These are phyloP conservation scores for Vittaforma corneae DNA, from an alignment of 371 early-diverging fungal species.

Conservation along the genomic window DNA sequence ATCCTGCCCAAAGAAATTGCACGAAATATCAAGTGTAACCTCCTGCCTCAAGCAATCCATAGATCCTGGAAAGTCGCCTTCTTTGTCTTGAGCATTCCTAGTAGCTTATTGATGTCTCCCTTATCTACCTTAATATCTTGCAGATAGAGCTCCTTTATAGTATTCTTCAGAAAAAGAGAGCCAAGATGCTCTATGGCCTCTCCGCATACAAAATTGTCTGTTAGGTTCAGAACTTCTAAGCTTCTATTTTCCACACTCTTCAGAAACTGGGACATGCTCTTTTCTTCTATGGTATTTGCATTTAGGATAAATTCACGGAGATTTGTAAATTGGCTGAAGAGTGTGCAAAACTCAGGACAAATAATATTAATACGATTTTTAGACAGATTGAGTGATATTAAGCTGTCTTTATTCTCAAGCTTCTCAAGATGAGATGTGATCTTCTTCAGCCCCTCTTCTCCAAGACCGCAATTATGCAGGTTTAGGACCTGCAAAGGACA, in stretches of 20 bases:
- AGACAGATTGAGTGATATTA: slow-evolving; percentile 53
- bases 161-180: slow-evolving; percentile 32
- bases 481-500: slow-evolving; percentile 45
- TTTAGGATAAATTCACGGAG: slow-evolving; percentile 51
- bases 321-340: slow-evolving; percentile 44
- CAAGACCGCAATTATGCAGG: slow-evolving; percentile 59
- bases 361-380: slow-evolving; percentile 56
- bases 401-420: slow-evolving; percentile 43
- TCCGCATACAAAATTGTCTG: slow-evolving; percentile 56
- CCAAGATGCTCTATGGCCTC: slow-evolving; percentile 49
- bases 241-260: slow-evolving; percentile 13
- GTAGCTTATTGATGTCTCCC: slow-evolving; percentile 48
- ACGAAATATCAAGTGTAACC: slow-evolving; percentile 53
- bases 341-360: slow-evolving; percentile 40
- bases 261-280: slow-evolving; percentile 47
- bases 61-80: slow-evolving; percentile 27
- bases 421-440: slow-evolving; percentile 35
- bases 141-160: slow-evolving; percentile 45
- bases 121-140: slow-evolving; percentile 52
- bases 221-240: slow-evolving; percentile 54
- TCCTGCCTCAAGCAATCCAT: slow-evolving; percentile 5
- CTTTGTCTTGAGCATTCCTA: slow-evolving; percentile 25
- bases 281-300: slow-evolving; percentile 55
- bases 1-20: slow-evolving; percentile 54
- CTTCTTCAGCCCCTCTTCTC: slow-evolving; percentile 49